phyloP scores from a whole-genome alignment of 306 rosid genomes.

The Urtica urens region DNA sequence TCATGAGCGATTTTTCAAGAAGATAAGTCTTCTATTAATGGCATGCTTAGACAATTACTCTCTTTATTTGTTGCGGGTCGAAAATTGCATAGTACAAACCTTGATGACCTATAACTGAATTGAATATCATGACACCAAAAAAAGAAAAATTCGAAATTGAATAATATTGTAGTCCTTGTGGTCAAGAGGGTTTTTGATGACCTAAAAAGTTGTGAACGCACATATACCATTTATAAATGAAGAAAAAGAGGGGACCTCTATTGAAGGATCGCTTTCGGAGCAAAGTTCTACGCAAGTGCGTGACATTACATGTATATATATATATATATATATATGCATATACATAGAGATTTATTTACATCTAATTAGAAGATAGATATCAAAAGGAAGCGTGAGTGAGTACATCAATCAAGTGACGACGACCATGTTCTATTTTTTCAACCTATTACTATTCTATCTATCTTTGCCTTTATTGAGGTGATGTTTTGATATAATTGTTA shows the following conservation, averaged over 20 bases:
- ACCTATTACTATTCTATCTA: background rate
- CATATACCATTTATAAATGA: background rate
- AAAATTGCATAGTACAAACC: constrained; percentile 22
- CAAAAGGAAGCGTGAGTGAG: background rate
- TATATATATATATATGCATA: no score
- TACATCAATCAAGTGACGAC: background rate
- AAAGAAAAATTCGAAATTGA: background rate
- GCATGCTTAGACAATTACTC: constrained; percentile 26
- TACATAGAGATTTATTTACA: constrained; percentile 3
- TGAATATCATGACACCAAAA: background rate
- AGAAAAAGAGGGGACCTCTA: background rate
- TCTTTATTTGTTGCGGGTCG: constrained; percentile 28
- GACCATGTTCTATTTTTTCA: background rate
- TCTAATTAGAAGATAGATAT: constrained; percentile 6
- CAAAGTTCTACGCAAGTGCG: constrained; percentile 46
- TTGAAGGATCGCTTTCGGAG: constrained; percentile 20
- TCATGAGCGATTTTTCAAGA: no score
- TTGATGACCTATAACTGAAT: constrained; percentile 10
- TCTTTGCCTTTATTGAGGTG: background rate
- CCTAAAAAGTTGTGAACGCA: constrained; percentile 12
- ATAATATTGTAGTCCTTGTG: background rate
- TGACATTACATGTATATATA: background rate
- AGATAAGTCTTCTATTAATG: constrained; percentile 10
- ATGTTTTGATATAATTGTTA: background rate
- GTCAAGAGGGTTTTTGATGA: constrained; percentile 7